Conservation (phyloP, 441 rosid species). For the Populus hybrid region DNA sequence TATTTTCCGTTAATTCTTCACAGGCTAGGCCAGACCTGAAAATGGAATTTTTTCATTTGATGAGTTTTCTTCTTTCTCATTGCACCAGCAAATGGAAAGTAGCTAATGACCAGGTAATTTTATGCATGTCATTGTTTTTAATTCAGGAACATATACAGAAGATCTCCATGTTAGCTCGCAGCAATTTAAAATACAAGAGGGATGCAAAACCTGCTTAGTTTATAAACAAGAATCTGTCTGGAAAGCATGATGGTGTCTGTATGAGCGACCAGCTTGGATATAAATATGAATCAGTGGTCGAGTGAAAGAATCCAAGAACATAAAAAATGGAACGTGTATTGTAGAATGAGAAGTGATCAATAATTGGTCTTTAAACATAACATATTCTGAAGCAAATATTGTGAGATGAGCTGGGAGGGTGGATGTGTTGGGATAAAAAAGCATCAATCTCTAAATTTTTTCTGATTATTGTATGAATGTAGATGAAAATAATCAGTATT, state of each 20-base stretch:
- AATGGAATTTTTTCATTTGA: conserved; percentile 79
- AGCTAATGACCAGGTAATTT: conserved; percentile 59
- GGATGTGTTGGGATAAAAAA: neutral
- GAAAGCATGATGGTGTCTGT: neutral
- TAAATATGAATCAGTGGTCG: neutral
- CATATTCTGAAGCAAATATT: neutral
- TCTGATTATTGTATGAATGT: neutral
- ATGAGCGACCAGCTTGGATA: neutral
- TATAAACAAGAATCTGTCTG: neutral
- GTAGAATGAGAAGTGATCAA: neutral
- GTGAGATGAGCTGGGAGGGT: neutral
- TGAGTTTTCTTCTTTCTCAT: conserved; percentile 77
- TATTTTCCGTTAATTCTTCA: conserved; percentile 15
- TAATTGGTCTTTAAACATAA: neutral
- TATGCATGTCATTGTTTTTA: neutral
- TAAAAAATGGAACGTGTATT: neutral
- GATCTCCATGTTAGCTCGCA: neutral
- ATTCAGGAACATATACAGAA: neutral
- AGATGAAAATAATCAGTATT: neutral
- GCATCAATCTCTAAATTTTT: neutral
- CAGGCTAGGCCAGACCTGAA: conserved; percentile 79
- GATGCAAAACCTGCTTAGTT: neutral
- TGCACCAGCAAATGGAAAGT: conserved; percentile 74
- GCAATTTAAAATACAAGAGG: neutral
- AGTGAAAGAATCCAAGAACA: neutral